Evolutionary conservation across 2,329 filamentous ascomycete species (phyloP), one percentile per base, ranked within the genome.

Genomic region (Phyllosticta ampelicida): DNA sequence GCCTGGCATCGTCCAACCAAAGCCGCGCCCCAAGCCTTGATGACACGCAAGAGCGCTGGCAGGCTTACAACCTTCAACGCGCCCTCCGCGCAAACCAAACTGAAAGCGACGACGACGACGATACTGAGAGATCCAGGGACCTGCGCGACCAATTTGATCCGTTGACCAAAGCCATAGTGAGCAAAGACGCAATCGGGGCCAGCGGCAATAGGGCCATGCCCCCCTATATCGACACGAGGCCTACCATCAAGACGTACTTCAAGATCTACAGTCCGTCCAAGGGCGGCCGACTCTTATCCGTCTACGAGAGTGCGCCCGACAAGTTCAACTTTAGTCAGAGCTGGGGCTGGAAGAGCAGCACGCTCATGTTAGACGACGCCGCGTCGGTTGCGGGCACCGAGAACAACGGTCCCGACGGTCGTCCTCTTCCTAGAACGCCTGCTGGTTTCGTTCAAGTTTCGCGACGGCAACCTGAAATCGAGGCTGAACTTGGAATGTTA

Each of bases 261-360:
- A 83, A 83, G 65, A 83, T 83, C 55, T 83, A 82, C 68, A 77
- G 73, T n/a, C 80, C 80, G 0, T 77, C 74, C 20, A 80, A 81
- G 62, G 80, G 79, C n/a, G 80, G 80, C 2, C 69, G 80, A 13
- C 77, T 82, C 73, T 66, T 83, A 36, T 79, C 75, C 55, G 79
- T 83, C n/a, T 83, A 83, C 62, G 80, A 82, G 62, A 77, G 74
- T 51, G 79, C 79, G 4, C 80, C 80, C 1, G 80, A 82, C 63
- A 74, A 74, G 58, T 83, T 83, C 67, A 82, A 82, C 64, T 82
- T 82, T 65, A 78, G 76, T 52, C 80, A 83, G 68, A 80, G 77
- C 61, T 83, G 80, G 80, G 80, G 80, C 0, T 83, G 80, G 80
- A 82, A 81, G 73, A 81, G 78, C 62, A 79, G 75, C 64, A 81